phyloP scores from a whole-genome alignment of 108 stramenopile genomes.

The Stephanodiscus minutulus region DNA sequence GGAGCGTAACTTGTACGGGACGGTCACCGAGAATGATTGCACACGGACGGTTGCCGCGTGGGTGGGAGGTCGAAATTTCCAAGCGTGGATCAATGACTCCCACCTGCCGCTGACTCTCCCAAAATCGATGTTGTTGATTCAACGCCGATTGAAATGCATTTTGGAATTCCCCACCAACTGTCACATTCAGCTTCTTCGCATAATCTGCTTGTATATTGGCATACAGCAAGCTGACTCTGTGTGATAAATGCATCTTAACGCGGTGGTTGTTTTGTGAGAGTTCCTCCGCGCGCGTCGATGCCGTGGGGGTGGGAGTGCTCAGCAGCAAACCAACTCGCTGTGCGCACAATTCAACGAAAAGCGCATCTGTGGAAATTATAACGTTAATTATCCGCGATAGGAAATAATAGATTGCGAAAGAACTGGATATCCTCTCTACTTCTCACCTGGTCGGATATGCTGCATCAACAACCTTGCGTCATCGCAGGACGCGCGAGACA shows the following conservation, averaged over 20 bases:
- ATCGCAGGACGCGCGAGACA: slow-evolving; percentile 69
- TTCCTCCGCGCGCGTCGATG: slow-evolving; percentile 19
- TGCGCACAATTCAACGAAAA: slow-evolving; percentile 84
- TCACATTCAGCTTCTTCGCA: slow-evolving; percentile 77
- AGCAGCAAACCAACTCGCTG: slow-evolving; percentile 70
- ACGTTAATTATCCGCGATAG: not conserved
- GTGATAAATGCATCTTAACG: slow-evolving; percentile 25
- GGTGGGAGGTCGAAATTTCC: slow-evolving; percentile 15
- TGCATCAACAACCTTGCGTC: slow-evolving; percentile 72
- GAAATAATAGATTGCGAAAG: not conserved
- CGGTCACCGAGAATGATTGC: slow-evolving; percentile 81
- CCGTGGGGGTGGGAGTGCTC: slow-evolving; percentile 11
- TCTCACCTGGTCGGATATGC: slow-evolving; percentile 56
- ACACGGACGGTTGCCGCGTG: slow-evolving; percentile 27
- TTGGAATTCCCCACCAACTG: slow-evolving; percentile 82
- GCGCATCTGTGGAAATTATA: slow-evolving; percentile 35
- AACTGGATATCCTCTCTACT: not conserved
- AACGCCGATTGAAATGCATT: slow-evolving; percentile 57
- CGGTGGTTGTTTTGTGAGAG: slow-evolving; percentile 13
- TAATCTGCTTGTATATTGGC: slow-evolving; percentile 80
- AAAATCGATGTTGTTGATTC: slow-evolving; percentile 41
- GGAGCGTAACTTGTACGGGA: slow-evolving; percentile 68
- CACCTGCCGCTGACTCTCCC: slow-evolving; percentile 11
- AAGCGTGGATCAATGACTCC: not conserved
- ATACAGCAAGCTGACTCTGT: slow-evolving; percentile 47